Percentiles rank a stretch among this genome's conserved stretches.
Evolutionary conservation across 352 stramenopile species (phyloP).

Genomic region (Globisporangium polare): DNA sequence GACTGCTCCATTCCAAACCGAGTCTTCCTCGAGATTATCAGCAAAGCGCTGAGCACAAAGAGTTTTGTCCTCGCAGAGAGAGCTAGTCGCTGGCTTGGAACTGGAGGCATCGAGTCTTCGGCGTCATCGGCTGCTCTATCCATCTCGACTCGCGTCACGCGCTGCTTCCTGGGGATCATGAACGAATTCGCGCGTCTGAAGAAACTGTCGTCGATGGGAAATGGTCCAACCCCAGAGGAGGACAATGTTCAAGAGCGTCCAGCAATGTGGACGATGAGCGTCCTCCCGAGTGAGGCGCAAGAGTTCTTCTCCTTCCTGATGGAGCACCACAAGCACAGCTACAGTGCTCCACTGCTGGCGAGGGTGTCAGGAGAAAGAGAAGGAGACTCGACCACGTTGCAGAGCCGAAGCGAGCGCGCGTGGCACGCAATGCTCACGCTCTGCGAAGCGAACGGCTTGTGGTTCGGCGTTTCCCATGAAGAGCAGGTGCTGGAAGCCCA

Average conservation of each 20-base stretch:
- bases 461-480: slow-evolving; percentile 20
- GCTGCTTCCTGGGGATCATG: slow-evolving; percentile 12
- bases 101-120: neutral
- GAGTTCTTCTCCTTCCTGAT: slow-evolving; percentile 13
- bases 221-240: neutral
- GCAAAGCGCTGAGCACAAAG: slow-evolving; percentile 15
- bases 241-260: neutral
- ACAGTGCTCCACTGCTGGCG: neutral
- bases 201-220: neutral
- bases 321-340: slow-evolving; percentile 7
- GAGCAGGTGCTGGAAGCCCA: slow-evolving; percentile 39
- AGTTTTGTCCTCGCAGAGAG: slow-evolving; percentile 29
- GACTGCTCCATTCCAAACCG: slow-evolving; percentile 31
- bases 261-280: neutral
- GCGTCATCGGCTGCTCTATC: slow-evolving; percentile 14
- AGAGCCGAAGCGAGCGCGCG: slow-evolving; percentile 17
- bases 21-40: slow-evolving; percentile 38
- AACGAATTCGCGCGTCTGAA: neutral
- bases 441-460: slow-evolving; percentile 38
- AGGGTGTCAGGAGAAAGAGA: neutral
- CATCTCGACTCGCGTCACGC: slow-evolving; percentile 7
- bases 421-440: slow-evolving; percentile 28
- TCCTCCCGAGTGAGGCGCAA: slow-evolving; percentile 7
- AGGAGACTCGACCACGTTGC: neutral
- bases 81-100: slow-evolving; percentile 20